Conservation (phyloP, 176 grass and related monocot species). For the Melocanna baccifera region DNA sequence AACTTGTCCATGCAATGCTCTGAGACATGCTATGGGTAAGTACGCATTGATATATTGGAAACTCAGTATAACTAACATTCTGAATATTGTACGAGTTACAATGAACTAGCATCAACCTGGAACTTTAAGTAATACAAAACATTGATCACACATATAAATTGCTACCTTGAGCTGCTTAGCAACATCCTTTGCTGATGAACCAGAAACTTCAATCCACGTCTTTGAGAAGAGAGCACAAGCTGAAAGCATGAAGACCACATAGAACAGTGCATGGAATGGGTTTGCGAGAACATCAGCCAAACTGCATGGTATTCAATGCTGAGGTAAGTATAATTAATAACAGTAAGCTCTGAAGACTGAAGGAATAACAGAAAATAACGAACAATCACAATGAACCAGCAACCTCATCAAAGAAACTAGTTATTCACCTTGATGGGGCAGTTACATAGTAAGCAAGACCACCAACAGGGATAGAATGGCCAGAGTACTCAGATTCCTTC, state of each 20-base stretch:
- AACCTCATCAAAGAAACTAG: conserved; percentile 1
- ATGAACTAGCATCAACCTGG: background rate
- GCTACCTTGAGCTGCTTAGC: conserved; percentile 72
- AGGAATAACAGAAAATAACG: background rate
- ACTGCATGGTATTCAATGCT: conserved; percentile 36
- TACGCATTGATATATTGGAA: background rate
- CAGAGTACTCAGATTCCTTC: conserved; percentile 93
- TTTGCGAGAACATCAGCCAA: conserved; percentile 59
- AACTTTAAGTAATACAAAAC: background rate
- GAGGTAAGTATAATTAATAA: conserved; percentile 24
- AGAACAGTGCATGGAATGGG: conserved; percentile 59
- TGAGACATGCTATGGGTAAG: background rate
- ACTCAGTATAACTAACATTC: background rate
- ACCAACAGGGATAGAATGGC: conserved; percentile 80
- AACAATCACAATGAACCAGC: background rate
- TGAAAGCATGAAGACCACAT: conserved; percentile 57
- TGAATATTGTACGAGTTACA: background rate
- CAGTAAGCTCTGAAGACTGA: background rate
- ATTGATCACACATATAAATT: background rate
- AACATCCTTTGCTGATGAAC: conserved; percentile 87
- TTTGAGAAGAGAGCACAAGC: conserved; percentile 61
- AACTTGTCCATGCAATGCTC: background rate
- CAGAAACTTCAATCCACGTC: conserved; percentile 72
- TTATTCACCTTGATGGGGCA: conserved; percentile 77
- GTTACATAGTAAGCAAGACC: conserved; percentile 97